phyloP scores from a whole-genome alignment of 768 basidiomycete species.

The Agaricus bisporus region DNA sequence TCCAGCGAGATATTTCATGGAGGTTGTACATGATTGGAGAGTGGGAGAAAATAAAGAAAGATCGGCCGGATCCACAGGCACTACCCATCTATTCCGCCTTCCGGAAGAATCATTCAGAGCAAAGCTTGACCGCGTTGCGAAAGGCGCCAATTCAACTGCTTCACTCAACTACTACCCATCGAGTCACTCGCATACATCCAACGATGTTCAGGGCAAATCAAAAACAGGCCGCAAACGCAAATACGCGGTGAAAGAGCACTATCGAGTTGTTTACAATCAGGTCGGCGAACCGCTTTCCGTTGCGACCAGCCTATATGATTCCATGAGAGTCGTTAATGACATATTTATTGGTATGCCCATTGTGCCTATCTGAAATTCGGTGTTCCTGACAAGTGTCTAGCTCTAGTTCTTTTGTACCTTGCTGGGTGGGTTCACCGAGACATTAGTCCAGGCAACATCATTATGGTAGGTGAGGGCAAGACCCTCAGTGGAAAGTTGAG shows the following conservation, averaged over 20 bases:
- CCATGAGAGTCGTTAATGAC: neutral
- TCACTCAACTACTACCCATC: too few relatives aligned
- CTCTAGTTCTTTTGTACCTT: constrained; percentile 3
- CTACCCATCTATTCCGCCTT: neutral
- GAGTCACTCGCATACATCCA: too few relatives aligned
- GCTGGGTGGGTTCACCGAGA: constrained; percentile 8
- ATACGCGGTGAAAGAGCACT: too few relatives aligned
- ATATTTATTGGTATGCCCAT: neutral
- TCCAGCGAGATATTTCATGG: neutral
- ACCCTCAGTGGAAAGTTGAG: neutral
- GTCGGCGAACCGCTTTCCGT: constrained; percentile 17
- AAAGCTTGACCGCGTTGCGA: too few relatives aligned
- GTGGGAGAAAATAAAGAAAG: neutral
- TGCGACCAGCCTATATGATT: constrained; percentile 17
- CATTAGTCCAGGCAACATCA: constrained; percentile 7
- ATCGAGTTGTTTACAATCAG: neutral
- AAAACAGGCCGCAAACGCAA: too few relatives aligned
- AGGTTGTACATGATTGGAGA: neutral
- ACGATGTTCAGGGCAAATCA: too few relatives aligned
- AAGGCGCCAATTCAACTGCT: too few relatives aligned
- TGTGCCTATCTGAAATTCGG: too few relatives aligned
- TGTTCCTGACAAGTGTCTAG: neutral
- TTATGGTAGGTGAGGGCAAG: neutral
- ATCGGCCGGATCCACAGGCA: too few relatives aligned
- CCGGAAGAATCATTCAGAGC: neutral